Evolutionary conservation across 331 rosid species (phyloP).

Genomic region (Rosa hybrid): DNA sequence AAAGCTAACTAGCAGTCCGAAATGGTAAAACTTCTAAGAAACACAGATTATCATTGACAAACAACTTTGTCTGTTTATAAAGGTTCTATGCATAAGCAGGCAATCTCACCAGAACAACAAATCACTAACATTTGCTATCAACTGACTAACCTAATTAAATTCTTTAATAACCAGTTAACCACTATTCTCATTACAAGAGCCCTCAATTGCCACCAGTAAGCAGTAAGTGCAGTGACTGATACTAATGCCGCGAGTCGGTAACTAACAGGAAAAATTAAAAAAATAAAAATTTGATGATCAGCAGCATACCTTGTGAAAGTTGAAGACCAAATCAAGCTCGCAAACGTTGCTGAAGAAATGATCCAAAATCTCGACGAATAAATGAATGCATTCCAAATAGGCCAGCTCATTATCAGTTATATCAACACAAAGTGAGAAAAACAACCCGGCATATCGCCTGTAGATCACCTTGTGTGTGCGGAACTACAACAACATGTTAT

Average conservation of each 20-base stretch:
- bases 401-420: constrained; percentile 98
- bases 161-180: not conserved
- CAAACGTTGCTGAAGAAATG: constrained; percentile 99
- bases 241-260: not conserved
- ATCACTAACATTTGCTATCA: not conserved
- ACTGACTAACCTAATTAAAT: not conserved
- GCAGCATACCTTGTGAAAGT: constrained; percentile 90
- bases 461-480: constrained; percentile 95
- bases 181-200: not conserved
- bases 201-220: not conserved
- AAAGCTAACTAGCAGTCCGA: not conserved
- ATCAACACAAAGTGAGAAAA: constrained; percentile 97
- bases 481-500: constrained; percentile 52
- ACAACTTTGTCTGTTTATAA: not conserved
- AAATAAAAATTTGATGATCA: not conserved
- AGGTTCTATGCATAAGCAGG: not conserved
- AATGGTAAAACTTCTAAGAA: not conserved
- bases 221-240: not conserved
- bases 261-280: not conserved
- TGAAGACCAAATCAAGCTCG: constrained; percentile 93
- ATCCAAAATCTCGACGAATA: constrained; percentile 94
- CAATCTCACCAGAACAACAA: not conserved
- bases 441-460: constrained; percentile 94
- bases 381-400: constrained; percentile 92
- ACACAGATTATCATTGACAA: not conserved